Evolutionary conservation across 108 stramenopile genomes (phyloP).

Genomic region (Skeletonema menzelii): DNA sequence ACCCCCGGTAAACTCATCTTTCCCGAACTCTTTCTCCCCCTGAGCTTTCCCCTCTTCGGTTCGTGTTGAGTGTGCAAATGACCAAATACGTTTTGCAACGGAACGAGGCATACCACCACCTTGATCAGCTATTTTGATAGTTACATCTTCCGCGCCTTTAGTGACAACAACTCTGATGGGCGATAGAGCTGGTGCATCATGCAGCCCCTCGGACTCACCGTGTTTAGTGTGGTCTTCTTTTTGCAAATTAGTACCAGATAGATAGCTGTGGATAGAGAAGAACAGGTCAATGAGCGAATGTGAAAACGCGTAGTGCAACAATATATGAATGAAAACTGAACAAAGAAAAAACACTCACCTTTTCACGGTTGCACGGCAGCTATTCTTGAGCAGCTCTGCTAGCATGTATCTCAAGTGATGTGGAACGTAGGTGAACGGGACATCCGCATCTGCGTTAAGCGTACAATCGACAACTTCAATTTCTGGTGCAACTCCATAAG

Average conservation of each 20-base stretch:
- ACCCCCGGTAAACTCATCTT: constrained; percentile 55
- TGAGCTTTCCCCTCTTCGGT: constrained; percentile 43
- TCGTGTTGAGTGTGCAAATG: constrained; percentile 93
- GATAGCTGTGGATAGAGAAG: constrained; percentile 16
- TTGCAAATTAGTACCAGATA: constrained; percentile 25
- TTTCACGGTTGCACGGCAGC: constrained; percentile 88
- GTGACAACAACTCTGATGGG: constrained; percentile 93
- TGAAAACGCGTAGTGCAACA: background rate
- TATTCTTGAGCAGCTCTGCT: constrained; percentile 96
- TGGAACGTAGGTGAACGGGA: constrained; percentile 85
- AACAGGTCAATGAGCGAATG: background rate
- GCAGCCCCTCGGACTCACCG: constrained; percentile 18
- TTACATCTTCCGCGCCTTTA: constrained; percentile 96
- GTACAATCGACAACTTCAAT: constrained; percentile 76
- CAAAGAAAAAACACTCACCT: constrained; percentile 41
- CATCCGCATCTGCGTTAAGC: constrained; percentile 19
- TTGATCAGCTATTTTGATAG: constrained; percentile 96
- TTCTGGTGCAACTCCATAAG: constrained; percentile 77
- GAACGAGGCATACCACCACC: constrained; percentile 98
- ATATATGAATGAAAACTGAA: background rate
- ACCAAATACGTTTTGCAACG: constrained; percentile 87
- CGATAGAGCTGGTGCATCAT: constrained; percentile 62
- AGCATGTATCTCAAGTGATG: constrained; percentile 96
- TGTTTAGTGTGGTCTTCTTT: constrained; percentile 46
- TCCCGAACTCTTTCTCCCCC: constrained; percentile 61